Conservation (phyloP, 192 early-diverging fungal genomes). For the Chytriomyces sp. region DNA sequence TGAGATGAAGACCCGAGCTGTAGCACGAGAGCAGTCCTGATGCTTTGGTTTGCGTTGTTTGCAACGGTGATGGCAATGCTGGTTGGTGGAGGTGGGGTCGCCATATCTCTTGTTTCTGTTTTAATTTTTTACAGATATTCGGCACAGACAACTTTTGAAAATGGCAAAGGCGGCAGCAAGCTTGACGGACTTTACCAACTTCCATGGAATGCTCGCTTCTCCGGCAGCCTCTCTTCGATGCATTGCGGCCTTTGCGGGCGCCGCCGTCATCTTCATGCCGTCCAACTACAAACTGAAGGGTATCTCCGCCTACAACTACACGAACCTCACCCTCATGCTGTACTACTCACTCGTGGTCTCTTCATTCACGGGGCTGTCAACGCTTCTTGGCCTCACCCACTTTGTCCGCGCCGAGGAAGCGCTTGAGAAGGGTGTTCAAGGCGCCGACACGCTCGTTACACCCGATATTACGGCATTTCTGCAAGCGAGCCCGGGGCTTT, state of each 20-base stretch:
- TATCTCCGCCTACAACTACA: background rate
- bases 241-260: background rate
- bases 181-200: constrained; percentile 4
- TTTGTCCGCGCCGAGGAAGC: background rate
- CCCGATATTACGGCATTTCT: background rate
- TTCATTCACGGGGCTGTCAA: constrained; percentile 6
- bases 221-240: constrained; percentile 10
- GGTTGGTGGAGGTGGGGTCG: background rate
- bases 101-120: too few relatives aligned
- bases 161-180: background rate
- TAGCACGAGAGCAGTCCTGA: constrained; percentile 47
- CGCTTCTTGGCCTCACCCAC: background rate
- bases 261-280: constrained; percentile 3
- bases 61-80: constrained; percentile 44
- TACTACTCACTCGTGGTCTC: constrained; percentile 3
- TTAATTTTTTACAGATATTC: too few relatives aligned
- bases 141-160: too few relatives aligned
- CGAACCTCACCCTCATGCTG: background rate
- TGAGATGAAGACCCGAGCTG: constrained; percentile 37
- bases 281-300: background rate
- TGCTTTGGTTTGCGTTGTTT: constrained; percentile 56
- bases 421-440: background rate
- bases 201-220: constrained; percentile 12
- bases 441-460: background rate
- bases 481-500: background rate